Conservation (phyloP, 2,329 filamentous ascomycete species). For the Celoporthe dispersa region DNA sequence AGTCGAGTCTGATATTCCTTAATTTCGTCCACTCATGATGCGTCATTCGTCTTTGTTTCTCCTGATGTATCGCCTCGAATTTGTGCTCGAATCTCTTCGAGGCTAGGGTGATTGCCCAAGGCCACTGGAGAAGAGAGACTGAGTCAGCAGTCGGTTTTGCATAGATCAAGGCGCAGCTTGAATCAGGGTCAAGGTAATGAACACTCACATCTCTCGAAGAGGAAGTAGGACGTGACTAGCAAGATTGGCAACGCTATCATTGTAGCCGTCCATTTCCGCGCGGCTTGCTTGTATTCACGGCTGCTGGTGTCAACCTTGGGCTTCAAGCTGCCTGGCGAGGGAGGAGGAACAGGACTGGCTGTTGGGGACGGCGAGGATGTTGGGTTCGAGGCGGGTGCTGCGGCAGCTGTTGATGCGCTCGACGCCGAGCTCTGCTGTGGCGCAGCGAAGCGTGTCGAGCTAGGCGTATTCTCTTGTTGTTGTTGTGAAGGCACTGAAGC, state of each 20-base stretch:
- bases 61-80: neutral
- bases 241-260: slow-evolving; percentile 60
- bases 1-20: neutral
- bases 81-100: neutral
- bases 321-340: neutral
- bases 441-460: slow-evolving; percentile 1
- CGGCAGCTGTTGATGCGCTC: neutral
- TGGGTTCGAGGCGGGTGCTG: neutral
- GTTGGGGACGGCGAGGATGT: neutral
- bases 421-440: neutral
- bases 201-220: slow-evolving; percentile 55
- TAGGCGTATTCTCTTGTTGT: neutral
- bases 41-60: neutral
- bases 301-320: slow-evolving; percentile 38
- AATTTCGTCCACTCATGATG: neutral
- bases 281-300: slow-evolving; percentile 49
- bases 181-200: neutral
- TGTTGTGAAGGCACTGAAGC: neutral
- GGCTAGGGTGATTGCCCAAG: neutral
- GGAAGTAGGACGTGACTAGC: slow-evolving; percentile 58
- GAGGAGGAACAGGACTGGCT: neutral
- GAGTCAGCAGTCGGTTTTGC: neutral
- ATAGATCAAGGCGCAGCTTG: neutral
- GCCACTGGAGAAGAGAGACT: neutral
- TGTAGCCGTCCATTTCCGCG: slow-evolving; percentile 49